phyloP scores from a whole-genome alignment of 108 stramenopile genomes.

The Pelagomonas calceolata region DNA sequence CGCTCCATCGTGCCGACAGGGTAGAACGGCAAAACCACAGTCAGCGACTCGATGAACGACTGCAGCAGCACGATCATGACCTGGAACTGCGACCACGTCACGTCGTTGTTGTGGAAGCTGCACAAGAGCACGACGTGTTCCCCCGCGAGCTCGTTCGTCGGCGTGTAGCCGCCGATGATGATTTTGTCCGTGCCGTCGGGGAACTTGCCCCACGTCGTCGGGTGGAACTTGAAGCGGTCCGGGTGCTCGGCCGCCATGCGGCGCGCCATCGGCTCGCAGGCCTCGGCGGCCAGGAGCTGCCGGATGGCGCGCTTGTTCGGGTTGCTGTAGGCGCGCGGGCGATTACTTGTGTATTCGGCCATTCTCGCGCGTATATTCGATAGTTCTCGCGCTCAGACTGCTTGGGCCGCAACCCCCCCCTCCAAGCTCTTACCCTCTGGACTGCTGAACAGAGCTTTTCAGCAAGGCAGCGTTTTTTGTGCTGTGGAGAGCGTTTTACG shows the following conservation, averaged over 20 bases:
- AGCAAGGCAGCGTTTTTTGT: too few relatives aligned
- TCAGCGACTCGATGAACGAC: slow-evolving; percentile 61
- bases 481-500: too few relatives aligned
- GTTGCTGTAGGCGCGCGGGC: too few relatives aligned
- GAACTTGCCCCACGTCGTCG: slow-evolving; percentile 66
- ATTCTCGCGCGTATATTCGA: too few relatives aligned
- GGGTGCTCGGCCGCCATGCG: slow-evolving; percentile 32
- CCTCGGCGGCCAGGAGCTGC: neutral
- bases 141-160: slow-evolving; percentile 59
- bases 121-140: slow-evolving; percentile 70
- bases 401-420: too few relatives aligned
- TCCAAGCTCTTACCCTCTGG: too few relatives aligned
- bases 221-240: slow-evolving; percentile 62
- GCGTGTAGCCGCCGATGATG: slow-evolving; percentile 62
- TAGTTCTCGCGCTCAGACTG: too few relatives aligned
- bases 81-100: slow-evolving; percentile 71
- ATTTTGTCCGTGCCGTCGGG: slow-evolving; percentile 71
- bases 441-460: too few relatives aligned
- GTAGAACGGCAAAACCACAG: slow-evolving; percentile 71
- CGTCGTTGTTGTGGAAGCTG: slow-evolving; percentile 78
- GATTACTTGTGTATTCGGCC: too few relatives aligned
- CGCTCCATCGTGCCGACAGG: slow-evolving; percentile 77
- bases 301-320: too few relatives aligned
- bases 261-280: slow-evolving; percentile 13
- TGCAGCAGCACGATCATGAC: slow-evolving; percentile 74